A percentile compares a stretch with the other conserved stretches of the same genome.
These are phyloP conservation scores for Dendryphion nanum DNA, from an alignment of 2,329 filamentous ascomycete species.

Conservation along the genomic window DNA sequence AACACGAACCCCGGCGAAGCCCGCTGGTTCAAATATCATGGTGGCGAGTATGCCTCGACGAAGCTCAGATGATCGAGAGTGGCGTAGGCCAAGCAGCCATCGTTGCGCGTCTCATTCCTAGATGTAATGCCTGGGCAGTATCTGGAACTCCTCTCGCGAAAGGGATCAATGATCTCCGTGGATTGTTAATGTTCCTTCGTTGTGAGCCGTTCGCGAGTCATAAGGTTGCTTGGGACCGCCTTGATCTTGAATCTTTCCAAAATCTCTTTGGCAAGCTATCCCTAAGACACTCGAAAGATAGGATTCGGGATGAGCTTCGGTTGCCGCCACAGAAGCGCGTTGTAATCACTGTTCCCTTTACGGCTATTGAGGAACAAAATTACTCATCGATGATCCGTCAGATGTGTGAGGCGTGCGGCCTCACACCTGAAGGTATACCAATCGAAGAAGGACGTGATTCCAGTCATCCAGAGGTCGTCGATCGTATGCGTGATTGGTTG, in stretches of 20 bases:
- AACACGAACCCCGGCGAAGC: slow-evolving; percentile 66
- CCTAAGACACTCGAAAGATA: slow-evolving; percentile 81
- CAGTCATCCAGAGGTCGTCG: slow-evolving; percentile 55
- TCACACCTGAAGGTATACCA: slow-evolving; percentile 65
- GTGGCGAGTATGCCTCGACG: slow-evolving; percentile 76
- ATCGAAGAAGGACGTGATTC: slow-evolving; percentile 62
- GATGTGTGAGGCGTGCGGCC: slow-evolving; percentile 68
- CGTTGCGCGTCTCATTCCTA: slow-evolving; percentile 76
- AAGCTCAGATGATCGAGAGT: slow-evolving; percentile 91
- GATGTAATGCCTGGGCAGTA: slow-evolving; percentile 86
- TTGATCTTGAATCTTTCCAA: slow-evolving; percentile 67
- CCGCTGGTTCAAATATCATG: slow-evolving; percentile 79
- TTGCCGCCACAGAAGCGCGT: slow-evolving; percentile 82
- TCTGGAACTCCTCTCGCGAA: slow-evolving; percentile 88
- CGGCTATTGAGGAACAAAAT: slow-evolving; percentile 84
- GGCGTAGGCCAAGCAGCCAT: slow-evolving; percentile 80
- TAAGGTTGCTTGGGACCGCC: slow-evolving; percentile 63
- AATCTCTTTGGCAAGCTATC: slow-evolving; percentile 70
- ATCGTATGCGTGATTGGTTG: slow-evolving; percentile 78
- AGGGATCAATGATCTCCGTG: slow-evolving; percentile 73
- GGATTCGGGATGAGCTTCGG: slow-evolving; percentile 73
- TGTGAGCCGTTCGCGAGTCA: slow-evolving; percentile 73
- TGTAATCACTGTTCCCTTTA: slow-evolving; percentile 87
- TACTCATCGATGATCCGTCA: slow-evolving; percentile 74
- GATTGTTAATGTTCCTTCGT: slow-evolving; percentile 75